phyloP scores from a whole-genome alignment of 2,329 filamentous ascomycete genomes.

The Dissoconium aciculare region DNA sequence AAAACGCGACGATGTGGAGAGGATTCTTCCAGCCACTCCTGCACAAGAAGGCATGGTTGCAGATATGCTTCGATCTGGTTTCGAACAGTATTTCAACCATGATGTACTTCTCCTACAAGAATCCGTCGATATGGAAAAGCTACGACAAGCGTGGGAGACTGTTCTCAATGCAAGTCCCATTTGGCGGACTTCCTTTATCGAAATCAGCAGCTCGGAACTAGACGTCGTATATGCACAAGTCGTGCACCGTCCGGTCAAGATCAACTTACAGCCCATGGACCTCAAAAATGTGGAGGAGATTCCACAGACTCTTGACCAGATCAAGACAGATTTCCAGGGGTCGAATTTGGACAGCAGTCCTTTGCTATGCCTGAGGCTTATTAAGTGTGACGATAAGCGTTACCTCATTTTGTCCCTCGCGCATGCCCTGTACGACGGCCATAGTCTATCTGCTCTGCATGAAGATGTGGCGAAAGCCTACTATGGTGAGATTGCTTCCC shows the following conservation, averaged over 20 bases:
- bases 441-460: conserved; percentile 63
- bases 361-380: conserved; percentile 26
- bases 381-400: conserved; percentile 20
- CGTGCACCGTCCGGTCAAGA: conserved; percentile 24
- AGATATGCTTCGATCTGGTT: conserved; percentile 63
- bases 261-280: conserved; percentile 25
- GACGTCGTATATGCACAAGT: conserved; percentile 43
- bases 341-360: conserved; percentile 1
- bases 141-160: conserved; percentile 47
- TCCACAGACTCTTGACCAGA: conserved; percentile 17
- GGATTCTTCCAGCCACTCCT: conserved; percentile 59
- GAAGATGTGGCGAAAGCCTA: conserved; percentile 56
- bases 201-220: conserved; percentile 47
- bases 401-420: conserved; percentile 56
- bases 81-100: conserved; percentile 70
- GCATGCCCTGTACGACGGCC: conserved; percentile 82
- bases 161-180: conserved; percentile 52
- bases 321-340: conserved; percentile 12
- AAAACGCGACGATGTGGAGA: conserved; percentile 25
- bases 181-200: conserved; percentile 57
- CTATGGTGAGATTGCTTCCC: conserved; percentile 13
- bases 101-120: conserved; percentile 51
- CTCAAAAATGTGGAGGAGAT: conserved; percentile 19
- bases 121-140: conserved; percentile 38
- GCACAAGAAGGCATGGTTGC: conserved; percentile 77